These are phyloP conservation scores for Euphorbia peplus DNA, from an alignment of 345 rosid species.

Conservation along the genomic window DNA sequence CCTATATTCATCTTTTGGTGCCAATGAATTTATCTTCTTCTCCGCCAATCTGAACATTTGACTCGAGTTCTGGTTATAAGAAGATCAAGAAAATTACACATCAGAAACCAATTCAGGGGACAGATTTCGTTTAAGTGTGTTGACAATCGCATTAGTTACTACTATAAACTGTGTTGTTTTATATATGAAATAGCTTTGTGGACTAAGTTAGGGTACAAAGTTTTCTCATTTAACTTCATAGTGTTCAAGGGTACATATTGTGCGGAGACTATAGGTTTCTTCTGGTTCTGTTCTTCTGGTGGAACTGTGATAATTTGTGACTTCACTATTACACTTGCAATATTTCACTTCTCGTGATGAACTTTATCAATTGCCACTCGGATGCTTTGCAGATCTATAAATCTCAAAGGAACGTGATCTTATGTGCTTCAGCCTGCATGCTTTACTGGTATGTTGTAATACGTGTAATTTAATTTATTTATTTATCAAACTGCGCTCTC, in stretches of 20 bases:
- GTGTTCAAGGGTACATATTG: background rate
- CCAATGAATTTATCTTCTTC: background rate
- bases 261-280: background rate
- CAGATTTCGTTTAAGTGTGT: background rate
- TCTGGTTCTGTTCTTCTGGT: background rate
- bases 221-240: background rate
- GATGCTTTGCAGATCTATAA: constrained; percentile 60
- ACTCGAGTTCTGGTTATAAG: background rate
- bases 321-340: background rate
- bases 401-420: constrained; percentile 78
- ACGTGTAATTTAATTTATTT: background rate
- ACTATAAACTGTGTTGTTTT: background rate
- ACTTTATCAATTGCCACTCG: constrained; percentile 11
- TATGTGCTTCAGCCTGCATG: constrained; percentile 72
- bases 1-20: background rate
- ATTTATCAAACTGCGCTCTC: background rate
- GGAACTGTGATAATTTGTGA: background rate
- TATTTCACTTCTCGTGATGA: background rate
- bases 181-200: background rate
- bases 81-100: background rate
- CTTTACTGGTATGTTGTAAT: constrained; percentile 64
- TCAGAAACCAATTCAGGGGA: background rate
- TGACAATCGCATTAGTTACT: background rate
- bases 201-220: background rate
- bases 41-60: background rate